Conservation (phyloP, 2,329 filamentous ascomycete genomes). For the Colletotrichum higginsianum region DNA sequence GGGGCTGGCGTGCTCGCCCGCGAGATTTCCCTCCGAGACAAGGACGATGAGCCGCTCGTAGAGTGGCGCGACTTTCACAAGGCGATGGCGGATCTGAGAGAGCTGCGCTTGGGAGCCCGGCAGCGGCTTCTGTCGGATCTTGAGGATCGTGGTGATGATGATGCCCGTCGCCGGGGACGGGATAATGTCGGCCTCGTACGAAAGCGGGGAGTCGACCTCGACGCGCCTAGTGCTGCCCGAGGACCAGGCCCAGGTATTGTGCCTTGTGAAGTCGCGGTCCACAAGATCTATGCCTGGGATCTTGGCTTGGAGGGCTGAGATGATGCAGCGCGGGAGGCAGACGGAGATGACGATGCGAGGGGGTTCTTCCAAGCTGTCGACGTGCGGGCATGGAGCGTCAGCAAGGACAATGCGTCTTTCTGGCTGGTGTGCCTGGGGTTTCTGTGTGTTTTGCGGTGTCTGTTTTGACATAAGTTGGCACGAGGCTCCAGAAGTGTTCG, state of each 20-base stretch:
- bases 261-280: slow-evolving; percentile 70
- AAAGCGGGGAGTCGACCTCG: slow-evolving; percentile 54
- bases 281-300: slow-evolving; percentile 68
- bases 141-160: slow-evolving; percentile 79
- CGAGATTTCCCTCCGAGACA: slow-evolving; percentile 68
- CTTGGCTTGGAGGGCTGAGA: slow-evolving; percentile 64
- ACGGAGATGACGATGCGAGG: slow-evolving; percentile 67
- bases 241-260: slow-evolving; percentile 54
- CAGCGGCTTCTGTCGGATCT: slow-evolving; percentile 79
- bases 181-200: slow-evolving; percentile 79
- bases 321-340: slow-evolving; percentile 60
- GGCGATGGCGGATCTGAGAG: slow-evolving; percentile 67
- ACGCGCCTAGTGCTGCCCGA: slow-evolving; percentile 46
- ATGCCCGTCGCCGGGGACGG: slow-evolving; percentile 79
- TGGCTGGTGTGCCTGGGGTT: neutral
- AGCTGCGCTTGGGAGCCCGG: slow-evolving; percentile 61
- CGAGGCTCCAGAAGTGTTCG: neutral
- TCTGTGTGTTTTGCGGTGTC: neutral
- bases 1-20: slow-evolving; percentile 58
- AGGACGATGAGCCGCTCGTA: slow-evolving; percentile 80
- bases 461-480: neutral
- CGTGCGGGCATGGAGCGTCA: slow-evolving; percentile 38
- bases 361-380: slow-evolving; percentile 39
- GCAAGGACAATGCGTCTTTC: too few species aligned
- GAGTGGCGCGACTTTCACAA: slow-evolving; percentile 66